Percentiles rank a stretch among this genome's conserved stretches.
These are phyloP conservation scores for Sabuloglossum arenarium DNA, from an alignment of 495 filamentous ascomycete genomes.

Conservation along the genomic window DNA sequence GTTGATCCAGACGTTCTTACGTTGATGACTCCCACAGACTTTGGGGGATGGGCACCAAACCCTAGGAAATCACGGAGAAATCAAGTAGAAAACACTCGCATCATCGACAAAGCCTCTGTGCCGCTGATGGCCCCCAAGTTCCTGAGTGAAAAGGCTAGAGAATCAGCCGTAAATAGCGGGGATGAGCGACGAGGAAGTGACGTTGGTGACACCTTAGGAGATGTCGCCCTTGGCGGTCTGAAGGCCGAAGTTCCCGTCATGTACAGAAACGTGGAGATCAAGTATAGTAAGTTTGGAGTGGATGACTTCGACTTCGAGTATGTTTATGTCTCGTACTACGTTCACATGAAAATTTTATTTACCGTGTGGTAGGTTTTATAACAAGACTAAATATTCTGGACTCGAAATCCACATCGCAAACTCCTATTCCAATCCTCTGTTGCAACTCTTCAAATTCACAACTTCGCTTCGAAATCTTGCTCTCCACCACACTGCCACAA, in stretches of 20 bases:
- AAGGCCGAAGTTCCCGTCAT: slow-evolving; percentile 60
- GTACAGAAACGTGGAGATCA: slow-evolving; percentile 85
- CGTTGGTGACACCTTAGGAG: slow-evolving; percentile 32
- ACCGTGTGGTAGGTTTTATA: slow-evolving; percentile 47
- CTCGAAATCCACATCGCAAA: slow-evolving; percentile 92
- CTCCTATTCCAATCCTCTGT: slow-evolving; percentile 80
- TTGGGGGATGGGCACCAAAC: slow-evolving; percentile 58
- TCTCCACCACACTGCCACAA: slow-evolving; percentile 69
- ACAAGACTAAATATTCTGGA: slow-evolving; percentile 74
- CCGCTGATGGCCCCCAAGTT: slow-evolving; percentile 58
- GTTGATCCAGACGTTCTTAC: slow-evolving; percentile 53
- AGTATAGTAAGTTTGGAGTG: slow-evolving; percentile 91
- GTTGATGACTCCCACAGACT: slow-evolving; percentile 42
- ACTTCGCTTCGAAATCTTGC: slow-evolving; percentile 76
- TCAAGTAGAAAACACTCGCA: slow-evolving; percentile 63
- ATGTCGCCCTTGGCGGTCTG: slow-evolving; percentile 17
- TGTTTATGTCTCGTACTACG: slow-evolving; percentile 11
- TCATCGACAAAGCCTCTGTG: slow-evolving; percentile 29
- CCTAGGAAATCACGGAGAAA: slow-evolving; percentile 52
- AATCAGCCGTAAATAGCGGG: slow-evolving; percentile 30
- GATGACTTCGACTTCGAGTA: slow-evolving; percentile 96
- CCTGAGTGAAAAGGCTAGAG: slow-evolving; percentile 73
- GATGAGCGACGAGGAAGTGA: slow-evolving; percentile 32
- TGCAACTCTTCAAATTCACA: slow-evolving; percentile 82
- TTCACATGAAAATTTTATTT: neutral